Base-by-base conservation (phyloP, 371 early-diverging fungal genomes). In the Actinomortierella ambigua region DNA sequence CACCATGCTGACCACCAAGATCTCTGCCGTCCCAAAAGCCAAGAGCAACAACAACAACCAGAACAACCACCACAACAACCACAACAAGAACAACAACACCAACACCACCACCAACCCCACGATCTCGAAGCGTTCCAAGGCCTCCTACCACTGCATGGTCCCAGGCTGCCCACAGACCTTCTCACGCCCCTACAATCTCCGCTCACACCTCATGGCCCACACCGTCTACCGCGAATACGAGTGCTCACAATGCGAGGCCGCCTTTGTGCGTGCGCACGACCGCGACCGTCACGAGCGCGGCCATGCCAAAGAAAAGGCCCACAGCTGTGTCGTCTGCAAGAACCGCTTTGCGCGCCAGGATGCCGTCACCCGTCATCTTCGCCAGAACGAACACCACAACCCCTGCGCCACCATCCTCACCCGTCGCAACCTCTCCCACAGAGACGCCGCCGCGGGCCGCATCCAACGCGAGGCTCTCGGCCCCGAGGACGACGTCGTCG, bases 311-410 rank as follows among this genome's bases (percentile, higher is more conserved):
- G 51, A 50, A 27, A 70, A 70, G 48, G 55, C 61, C 0, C 48
- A 65, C 18, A 26, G 14, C n/a, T 70, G 70, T 24, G 46, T 65
- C 20, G 70, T 70, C 3, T 70, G 70, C 24, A 55, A 42, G 2
- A 51, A 55, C 13, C 50, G 43, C 34, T 70, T 70, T 29, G 70
- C 65, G 1, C 47, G 70, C 18, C 70, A 70, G 22, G 70, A 70
- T 23, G 70, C 70, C 1, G 70, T 70, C 43, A 70, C 70, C 0
- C 47, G 70, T 6, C 70, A 70, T 23, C 13, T 65, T 29, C 63
- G 61, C 39, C 24, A 64, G 34, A 29, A 63, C 18, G 50, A 57
- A 1, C 64, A 53, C 20, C 34, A 56, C 52, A 69, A 69, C 22
- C 65, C 56, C 0, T 69, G 69, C 17, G n/a, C n/a, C n/a, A n/a